Evolutionary conservation across 2,329 filamentous ascomycete species (phyloP), one percentile per base, ranked within the genome.

Genomic region (Capronia epimyces): DNA sequence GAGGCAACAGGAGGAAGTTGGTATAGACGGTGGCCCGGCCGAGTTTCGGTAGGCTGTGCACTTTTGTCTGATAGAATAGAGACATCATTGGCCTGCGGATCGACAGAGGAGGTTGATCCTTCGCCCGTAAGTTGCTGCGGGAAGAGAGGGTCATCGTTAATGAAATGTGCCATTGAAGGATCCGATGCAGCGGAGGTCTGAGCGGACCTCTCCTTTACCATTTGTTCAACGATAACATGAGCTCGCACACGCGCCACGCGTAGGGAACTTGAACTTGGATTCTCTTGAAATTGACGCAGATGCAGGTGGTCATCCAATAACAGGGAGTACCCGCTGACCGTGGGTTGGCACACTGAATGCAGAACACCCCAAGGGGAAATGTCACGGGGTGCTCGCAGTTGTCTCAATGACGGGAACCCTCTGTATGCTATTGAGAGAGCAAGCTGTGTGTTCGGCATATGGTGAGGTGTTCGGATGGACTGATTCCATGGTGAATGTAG

Each of bases 161-260:
- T n/a, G n/a, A n/a, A n/a, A n/a, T n/a, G n/a, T n/a, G n/a, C n/a
- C n/a, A n/a, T n/a, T n/a, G n/a, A n/a, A n/a, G n/a, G n/a, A n/a
- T n/a, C n/a, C n/a, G n/a, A n/a, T n/a, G n/a, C n/a, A n/a, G n/a
- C n/a, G n/a, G n/a, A n/a, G n/a, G n/a, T n/a, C n/a, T n/a, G n/a
- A 8, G 8, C 27, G n/a, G 9, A 13, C 20, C n/a, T 6, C 21
- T 31, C 42, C 24, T 47, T 34, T n/a, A 15, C 32, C 34, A 18
- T 40, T 15, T 18, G 16, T 20, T 1, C n/a, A 22, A 18, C 16
- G 4, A 21, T 7, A 32, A 9, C 70, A 49, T 72, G 70, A 1
- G 71, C 71, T 16, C 71, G 69, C 34, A 73, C 71, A 8, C 71
- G 69, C 13, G 71, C 68, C 3, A 67, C 71, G 1, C 66, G 71